A percentile compares a stretch with the other conserved stretches of the same genome.
These are phyloP conservation scores for Cryphonectria nitschkei DNA, from an alignment of 2,329 filamentous ascomycete genomes.

Conservation along the genomic window DNA sequence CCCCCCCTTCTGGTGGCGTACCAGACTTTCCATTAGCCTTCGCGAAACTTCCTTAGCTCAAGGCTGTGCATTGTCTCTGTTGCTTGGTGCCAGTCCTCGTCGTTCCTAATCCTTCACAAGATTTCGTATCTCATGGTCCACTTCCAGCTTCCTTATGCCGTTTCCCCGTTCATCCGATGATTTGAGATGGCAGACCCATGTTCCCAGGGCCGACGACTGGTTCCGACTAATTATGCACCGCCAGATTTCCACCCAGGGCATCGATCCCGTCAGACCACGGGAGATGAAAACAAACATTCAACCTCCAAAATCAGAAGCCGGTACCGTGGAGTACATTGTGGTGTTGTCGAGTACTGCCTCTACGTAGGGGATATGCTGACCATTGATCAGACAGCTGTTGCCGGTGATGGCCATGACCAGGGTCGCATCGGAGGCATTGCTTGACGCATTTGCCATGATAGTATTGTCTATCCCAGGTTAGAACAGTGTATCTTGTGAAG, in stretches of 20 bases:
- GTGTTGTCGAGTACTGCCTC: constrained; percentile 15
- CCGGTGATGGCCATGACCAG: constrained; percentile 17
- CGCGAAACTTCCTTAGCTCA: not conserved
- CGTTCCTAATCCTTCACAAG: not conserved
- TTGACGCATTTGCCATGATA: constrained; percentile 11
- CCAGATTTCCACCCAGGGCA: not conserved
- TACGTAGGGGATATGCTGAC: constrained; percentile 17
- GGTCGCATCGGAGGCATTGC: constrained; percentile 7
- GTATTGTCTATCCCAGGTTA: not conserved
- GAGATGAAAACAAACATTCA: not conserved
- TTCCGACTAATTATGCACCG: not conserved
- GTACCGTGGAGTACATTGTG: constrained; percentile 10
- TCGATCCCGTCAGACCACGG: not conserved
- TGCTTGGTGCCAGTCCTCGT: not conserved
- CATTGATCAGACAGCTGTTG: constrained; percentile 11
- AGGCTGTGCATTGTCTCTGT: not conserved
- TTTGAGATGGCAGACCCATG: not conserved
- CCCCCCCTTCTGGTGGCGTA: not conserved
- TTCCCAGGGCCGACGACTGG: not conserved
- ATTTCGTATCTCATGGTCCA: not conserved
- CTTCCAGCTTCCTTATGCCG: not conserved
- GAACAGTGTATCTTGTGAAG: not conserved
- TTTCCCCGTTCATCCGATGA: not conserved
- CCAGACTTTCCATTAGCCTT: not conserved
- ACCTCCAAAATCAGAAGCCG: not conserved